A percentile compares a stretch with the other conserved stretches of the same genome.
These are phyloP conservation scores for Sporothrix pseudoabietina DNA, from an alignment of 2,329 filamentous ascomycete species.

Conservation along the genomic window DNA sequence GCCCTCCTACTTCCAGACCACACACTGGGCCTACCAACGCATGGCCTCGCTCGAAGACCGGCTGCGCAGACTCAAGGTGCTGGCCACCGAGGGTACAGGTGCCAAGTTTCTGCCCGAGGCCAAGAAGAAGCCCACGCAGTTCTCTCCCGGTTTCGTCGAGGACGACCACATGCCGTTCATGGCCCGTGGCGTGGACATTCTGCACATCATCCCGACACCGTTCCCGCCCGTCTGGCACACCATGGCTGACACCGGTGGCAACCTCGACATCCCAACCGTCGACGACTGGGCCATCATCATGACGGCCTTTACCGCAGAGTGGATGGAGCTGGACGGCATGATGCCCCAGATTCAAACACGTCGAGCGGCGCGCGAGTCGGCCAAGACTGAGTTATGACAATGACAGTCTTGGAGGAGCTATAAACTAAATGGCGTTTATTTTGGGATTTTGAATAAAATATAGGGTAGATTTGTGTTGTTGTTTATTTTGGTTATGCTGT, in stretches of 20 bases:
- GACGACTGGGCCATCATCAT: conserved; percentile 87
- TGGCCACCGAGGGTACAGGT: conserved; percentile 49
- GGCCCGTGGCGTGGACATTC: conserved; percentile 77
- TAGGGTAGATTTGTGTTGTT: background rate
- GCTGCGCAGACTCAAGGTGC: conserved; percentile 58
- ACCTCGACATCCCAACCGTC: conserved; percentile 77
- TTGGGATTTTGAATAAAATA: background rate
- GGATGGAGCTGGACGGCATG: conserved; percentile 70
- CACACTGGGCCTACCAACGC: conserved; percentile 77
- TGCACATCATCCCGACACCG: conserved; percentile 83
- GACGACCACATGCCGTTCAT: conserved; percentile 96
- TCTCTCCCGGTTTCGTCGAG: conserved; percentile 60
- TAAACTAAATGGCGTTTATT: conserved; percentile 3
- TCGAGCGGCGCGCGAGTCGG: background rate
- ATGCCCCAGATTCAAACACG: background rate
- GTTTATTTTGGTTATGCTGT: background rate
- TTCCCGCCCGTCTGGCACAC: conserved; percentile 89
- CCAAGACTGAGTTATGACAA: conserved; percentile 36
- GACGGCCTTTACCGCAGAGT: conserved; percentile 83
- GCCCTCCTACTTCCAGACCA: conserved; percentile 76
- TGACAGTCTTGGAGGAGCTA: background rate
- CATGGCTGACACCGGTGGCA: conserved; percentile 77
- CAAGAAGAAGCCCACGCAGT: conserved; percentile 53
- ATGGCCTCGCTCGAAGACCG: conserved; percentile 67
- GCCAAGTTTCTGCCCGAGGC: conserved; percentile 66